Conservation (phyloP, 306 rosid genomes). For the Begonia peltatifolia region DNA sequence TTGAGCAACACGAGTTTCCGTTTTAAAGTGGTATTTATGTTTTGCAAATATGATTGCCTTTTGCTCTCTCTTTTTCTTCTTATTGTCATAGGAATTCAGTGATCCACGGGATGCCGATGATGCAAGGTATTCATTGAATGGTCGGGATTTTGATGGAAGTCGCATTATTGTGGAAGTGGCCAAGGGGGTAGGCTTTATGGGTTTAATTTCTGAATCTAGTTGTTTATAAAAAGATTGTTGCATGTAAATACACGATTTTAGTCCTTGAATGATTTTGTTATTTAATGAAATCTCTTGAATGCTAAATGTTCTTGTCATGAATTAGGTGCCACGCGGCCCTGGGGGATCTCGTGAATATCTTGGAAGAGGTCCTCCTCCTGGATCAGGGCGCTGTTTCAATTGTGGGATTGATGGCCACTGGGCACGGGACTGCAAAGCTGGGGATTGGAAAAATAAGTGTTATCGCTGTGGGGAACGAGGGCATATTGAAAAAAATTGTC, state of each 20-base stretch:
- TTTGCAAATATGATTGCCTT: conserved; percentile 9
- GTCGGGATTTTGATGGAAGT: conserved; percentile 34
- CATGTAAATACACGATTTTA: too few species aligned
- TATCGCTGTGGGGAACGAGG: conserved; percentile 44
- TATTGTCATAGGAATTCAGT: conserved; percentile 19
- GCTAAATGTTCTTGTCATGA: not conserved
- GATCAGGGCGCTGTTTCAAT: conserved; percentile 42
- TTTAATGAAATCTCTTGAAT: not conserved
- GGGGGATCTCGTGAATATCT: conserved; percentile 35
- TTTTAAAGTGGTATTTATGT: not conserved
- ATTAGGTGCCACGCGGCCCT: conserved; percentile 31
- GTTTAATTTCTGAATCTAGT: not conserved
- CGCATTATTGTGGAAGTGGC: conserved; percentile 32
- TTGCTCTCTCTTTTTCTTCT: not conserved
- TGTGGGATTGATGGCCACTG: conserved; percentile 48
- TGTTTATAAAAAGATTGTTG: not conserved
- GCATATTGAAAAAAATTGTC: conserved; percentile 39
- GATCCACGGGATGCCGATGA: conserved; percentile 15
- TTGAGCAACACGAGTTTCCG: too few species aligned
- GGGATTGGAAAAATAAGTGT: conserved; percentile 44
- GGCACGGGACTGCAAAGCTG: conserved; percentile 49
- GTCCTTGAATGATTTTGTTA: not conserved
- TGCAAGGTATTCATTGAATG: conserved; percentile 5
- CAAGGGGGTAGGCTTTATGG: conserved; percentile 23
- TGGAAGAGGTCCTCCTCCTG: conserved; percentile 44